Base-by-base conservation (phyloP, 129 eudicot genomes). In the Sambucus nigra region DNA sequence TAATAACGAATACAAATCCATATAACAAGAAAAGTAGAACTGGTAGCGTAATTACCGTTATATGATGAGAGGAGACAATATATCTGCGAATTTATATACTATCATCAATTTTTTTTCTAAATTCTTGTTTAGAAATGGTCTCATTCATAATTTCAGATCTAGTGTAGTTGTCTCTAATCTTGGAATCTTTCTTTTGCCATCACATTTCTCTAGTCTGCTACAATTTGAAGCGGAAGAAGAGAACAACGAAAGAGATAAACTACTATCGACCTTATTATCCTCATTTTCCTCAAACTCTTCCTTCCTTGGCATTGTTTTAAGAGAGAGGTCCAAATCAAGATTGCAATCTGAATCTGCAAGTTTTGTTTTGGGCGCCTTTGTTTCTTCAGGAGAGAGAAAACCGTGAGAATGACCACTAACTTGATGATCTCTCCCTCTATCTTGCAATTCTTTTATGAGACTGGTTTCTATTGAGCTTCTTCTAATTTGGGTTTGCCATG, bases 71-170 rank as follows among this genome's bases (percentile, higher is more conserved):
- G 41, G 62, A 28, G 69, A 59, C 60, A 54, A 70, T 62, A 48
- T 26, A 65, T 73, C 66, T 77, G 53, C 44, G 59, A 63, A 57
- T 51, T 61, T 58, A 58, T 73, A 66, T 64, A 67, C 76, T 82
- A 83, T 72, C 73, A 57, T 73, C 66, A 70, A 72, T 76, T 80
- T 87, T 84, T 93, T 80, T 87, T 84, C n/a, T 73, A 69, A 70
- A 72, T 76, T 80, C 92, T 84, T 93, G 81, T 87, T 84, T 63
- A 52, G 60, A 61, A 69, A 63, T 80, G 68, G 74, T 80, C 78
- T 67, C 73, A 61, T 84, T 80, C 93, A 89, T 80, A 89, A 73
- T 67, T 85, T 81, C 83, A 89, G 86, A 84, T 81, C 88, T 48
- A 89, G 80, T 63, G 72, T 66, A 65, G n/a, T n/a, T n/a, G 73